Conservation (phyloP, 2,329 filamentous ascomycete species). For the Lachnellula suecica region DNA sequence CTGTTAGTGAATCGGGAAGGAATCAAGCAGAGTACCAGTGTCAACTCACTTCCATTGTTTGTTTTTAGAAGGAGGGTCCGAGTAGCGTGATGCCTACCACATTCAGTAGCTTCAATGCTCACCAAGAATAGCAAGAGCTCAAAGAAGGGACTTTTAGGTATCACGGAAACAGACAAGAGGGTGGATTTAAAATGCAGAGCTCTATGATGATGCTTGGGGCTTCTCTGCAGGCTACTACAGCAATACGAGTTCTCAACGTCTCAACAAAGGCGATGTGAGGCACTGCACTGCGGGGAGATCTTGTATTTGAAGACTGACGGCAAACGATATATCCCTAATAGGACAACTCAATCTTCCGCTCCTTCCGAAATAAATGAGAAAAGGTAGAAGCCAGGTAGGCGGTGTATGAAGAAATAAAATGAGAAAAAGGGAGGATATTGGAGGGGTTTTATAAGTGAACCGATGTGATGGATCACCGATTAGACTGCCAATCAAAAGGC, state of each 20-base stretch:
- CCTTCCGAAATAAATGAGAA: not conserved
- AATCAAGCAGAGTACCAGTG: constrained; percentile 73
- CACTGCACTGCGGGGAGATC: constrained; percentile 22
- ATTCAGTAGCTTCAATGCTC: constrained; percentile 29
- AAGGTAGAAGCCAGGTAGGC: not conserved
- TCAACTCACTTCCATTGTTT: constrained; percentile 54
- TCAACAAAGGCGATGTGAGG: constrained; percentile 18
- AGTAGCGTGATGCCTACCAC: constrained; percentile 23
- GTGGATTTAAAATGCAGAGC: not conserved
- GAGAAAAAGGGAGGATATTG: not conserved
- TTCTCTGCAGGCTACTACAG: constrained; percentile 13
- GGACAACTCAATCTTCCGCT: not conserved
- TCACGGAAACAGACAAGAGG: constrained; percentile 17
- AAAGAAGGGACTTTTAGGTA: constrained; percentile 23
- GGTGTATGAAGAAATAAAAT: not conserved
- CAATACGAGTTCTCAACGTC: constrained; percentile 21
- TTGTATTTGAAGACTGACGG: constrained; percentile 21
- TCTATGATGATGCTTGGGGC: constrained; percentile 1
- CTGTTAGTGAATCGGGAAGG: constrained; percentile 65
- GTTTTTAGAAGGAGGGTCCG: constrained; percentile 73
- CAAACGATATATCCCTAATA: constrained; percentile 14
- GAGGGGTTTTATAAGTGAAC: not conserved
- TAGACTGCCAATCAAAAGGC: constrained; percentile 3
- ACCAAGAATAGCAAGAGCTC: constrained; percentile 22
- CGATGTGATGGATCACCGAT: not conserved